Conservation (phyloP, 495 filamentous ascomycete species). For the Amniculicola lignicola region DNA sequence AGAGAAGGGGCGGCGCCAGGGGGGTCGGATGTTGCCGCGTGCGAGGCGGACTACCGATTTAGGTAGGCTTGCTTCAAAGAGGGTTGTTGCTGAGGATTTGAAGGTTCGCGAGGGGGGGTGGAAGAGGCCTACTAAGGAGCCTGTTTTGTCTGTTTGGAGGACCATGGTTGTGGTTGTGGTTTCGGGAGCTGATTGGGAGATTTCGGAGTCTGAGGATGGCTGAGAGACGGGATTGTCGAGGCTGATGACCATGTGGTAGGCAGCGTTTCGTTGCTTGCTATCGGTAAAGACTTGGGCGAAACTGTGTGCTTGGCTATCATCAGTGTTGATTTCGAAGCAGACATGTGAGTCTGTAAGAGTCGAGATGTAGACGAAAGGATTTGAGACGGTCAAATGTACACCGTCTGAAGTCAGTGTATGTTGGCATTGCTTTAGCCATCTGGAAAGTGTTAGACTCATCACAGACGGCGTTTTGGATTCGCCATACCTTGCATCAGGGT, state of each 20-base stretch:
- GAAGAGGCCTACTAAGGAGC: constrained; percentile 32
- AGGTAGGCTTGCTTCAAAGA: constrained; percentile 39
- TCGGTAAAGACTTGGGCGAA: constrained; percentile 35
- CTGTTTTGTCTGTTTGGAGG: constrained; percentile 35
- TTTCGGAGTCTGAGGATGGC: not conserved
- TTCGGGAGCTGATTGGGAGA: constrained; percentile 9
- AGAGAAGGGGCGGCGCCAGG: constrained; percentile 46
- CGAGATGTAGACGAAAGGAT: constrained; percentile 38
- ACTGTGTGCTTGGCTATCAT: constrained; percentile 26
- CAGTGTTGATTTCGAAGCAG: constrained; percentile 39
- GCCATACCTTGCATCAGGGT: constrained; percentile 1
- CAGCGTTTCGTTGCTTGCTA: constrained; percentile 1
- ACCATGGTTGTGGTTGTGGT: constrained; percentile 8
- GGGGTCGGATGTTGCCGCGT: constrained; percentile 34
- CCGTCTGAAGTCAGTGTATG: constrained; percentile 33
- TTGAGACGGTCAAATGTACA: constrained; percentile 32
- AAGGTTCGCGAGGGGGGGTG: constrained; percentile 10
- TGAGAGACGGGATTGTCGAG: not conserved
- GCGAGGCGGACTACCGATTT: constrained; percentile 38
- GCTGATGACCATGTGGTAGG: constrained; percentile 18
- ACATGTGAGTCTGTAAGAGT: constrained; percentile 39
- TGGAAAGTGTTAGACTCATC: constrained; percentile 10
- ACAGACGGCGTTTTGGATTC: not conserved
- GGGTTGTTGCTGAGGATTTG: constrained; percentile 19
- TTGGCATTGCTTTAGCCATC: constrained; percentile 14